These are phyloP conservation scores for Rhododendron molle DNA, from an alignment of 148 eudicot species.

Conservation along the genomic window DNA sequence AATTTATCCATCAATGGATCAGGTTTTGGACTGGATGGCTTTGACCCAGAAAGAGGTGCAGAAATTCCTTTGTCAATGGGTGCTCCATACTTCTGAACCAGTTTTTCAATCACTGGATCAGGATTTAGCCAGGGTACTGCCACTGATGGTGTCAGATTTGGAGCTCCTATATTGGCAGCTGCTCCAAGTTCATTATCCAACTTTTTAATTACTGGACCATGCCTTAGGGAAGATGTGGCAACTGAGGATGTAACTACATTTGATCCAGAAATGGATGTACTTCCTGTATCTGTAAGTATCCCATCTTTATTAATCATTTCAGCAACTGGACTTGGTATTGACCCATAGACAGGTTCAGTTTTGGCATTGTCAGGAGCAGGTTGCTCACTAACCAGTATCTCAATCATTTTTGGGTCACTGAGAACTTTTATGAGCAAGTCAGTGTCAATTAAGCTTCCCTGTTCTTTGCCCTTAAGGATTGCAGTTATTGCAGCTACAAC, in stretches of 20 bases:
- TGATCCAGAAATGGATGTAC: neutral
- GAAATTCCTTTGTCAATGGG: neutral
- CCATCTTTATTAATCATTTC: neutral
- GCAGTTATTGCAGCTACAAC: conserved; percentile 45
- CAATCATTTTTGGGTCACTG: conserved; percentile 41
- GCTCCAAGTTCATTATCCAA: conserved; percentile 3
- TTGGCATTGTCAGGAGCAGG: conserved; percentile 6
- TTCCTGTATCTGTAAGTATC: conserved; percentile 5
- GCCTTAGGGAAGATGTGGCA: neutral
- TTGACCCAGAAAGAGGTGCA: conserved; percentile 1
- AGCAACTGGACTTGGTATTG: neutral
- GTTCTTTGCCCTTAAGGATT: conserved; percentile 31
- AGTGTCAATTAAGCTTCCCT: conserved; percentile 44
- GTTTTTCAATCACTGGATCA: conserved; percentile 9
- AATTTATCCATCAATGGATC: conserved; percentile 13
- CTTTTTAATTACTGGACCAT: neutral
- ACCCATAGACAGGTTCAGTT: neutral
- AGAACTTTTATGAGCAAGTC: conserved; percentile 46
- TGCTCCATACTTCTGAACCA: neutral
- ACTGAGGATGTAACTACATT: conserved; percentile 2
- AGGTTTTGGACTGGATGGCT: conserved; percentile 10
- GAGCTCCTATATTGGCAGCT: neutral
- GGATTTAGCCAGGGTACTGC: conserved; percentile 5
- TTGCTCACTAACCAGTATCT: conserved; percentile 24
- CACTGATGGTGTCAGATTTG: conserved; percentile 6